phyloP scores from a whole-genome alignment of 2,329 filamentous ascomycete genomes.

The Cercospora sp. region DNA sequence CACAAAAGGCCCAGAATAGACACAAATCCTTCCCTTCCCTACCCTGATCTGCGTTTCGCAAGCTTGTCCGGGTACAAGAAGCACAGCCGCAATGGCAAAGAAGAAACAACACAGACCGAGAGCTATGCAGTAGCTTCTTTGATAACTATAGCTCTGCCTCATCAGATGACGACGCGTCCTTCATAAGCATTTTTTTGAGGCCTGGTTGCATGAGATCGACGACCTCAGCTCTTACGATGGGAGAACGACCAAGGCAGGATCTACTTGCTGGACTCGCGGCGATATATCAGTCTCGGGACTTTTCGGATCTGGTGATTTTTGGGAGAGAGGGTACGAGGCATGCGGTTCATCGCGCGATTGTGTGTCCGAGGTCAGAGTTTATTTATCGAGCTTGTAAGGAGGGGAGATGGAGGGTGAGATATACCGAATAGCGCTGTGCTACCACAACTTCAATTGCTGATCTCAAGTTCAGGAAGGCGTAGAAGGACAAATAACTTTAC shows the following conservation, averaged over 20 bases:
- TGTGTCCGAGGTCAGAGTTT: conserved; percentile 30
- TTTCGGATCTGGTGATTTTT: conserved; percentile 26
- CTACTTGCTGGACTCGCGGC: conserved; percentile 23
- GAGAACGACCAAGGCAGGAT: conserved; percentile 23
- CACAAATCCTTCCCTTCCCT: not conserved
- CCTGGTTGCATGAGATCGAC: conserved; percentile 11
- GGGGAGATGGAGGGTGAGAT: conserved; percentile 25
- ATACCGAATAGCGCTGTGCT: not conserved
- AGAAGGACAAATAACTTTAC: conserved; percentile 27
- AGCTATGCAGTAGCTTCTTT: not conserved
- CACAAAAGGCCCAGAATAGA: conserved; percentile 6
- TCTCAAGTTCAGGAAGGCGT: conserved; percentile 23
- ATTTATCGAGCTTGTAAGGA: conserved; percentile 25
- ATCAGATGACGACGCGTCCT: not conserved
- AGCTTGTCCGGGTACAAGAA: conserved; percentile 1
- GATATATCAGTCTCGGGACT: conserved; percentile 29
- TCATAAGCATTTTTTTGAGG: not conserved
- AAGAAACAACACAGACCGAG: not conserved
- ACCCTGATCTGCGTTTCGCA: not conserved
- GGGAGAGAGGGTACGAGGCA: conserved; percentile 25
- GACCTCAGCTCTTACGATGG: conserved; percentile 14
- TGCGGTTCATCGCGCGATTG: conserved; percentile 27
- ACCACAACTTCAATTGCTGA: not conserved
- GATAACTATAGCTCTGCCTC: not conserved
- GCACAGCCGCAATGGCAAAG: conserved; percentile 9